These are phyloP conservation scores for Cardamine resedifolia DNA, from an alignment of 345 rosid genomes.

Conservation along the genomic window DNA sequence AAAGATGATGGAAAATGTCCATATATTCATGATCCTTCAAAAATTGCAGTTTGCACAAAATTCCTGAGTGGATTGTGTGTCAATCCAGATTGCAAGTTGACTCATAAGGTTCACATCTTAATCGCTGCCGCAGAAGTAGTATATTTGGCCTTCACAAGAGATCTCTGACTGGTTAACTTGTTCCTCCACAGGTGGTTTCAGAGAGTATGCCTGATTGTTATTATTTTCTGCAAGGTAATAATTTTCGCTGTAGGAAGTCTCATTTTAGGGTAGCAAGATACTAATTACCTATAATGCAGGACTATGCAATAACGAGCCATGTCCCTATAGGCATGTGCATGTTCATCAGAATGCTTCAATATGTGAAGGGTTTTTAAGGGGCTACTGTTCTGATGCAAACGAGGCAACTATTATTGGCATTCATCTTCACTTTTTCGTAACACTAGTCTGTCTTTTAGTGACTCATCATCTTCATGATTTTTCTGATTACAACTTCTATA, in stretches of 20 bases:
- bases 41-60: slow-evolving; percentile 85
- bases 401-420: slow-evolving; percentile 48
- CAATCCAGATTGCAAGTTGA: slow-evolving; percentile 66
- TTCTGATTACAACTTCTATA: too few species aligned
- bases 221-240: slow-evolving; percentile 71
- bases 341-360: slow-evolving; percentile 66
- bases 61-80: slow-evolving; percentile 70
- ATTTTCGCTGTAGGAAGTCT: neutral
- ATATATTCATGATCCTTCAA: slow-evolving; percentile 75
- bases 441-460: neutral
- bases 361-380: slow-evolving; percentile 74
- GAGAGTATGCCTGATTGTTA: slow-evolving; percentile 90
- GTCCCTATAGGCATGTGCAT: slow-evolving; percentile 85
- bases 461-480: neutral
- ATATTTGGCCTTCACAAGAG: neutral
- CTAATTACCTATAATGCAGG: slow-evolving; percentile 46
- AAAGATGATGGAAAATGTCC: slow-evolving; percentile 81
- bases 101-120: slow-evolving; percentile 60
- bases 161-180: slow-evolving; percentile 11
- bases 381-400: slow-evolving; percentile 73
- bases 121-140: neutral
- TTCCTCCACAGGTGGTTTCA: slow-evolving; percentile 67
- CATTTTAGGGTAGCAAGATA: neutral
- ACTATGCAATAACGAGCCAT: slow-evolving; percentile 63
- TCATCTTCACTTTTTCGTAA: too few species aligned